Evolutionary conservation across 139 green algal genomes (phyloP).

Genomic region (Deuterostichococcus epilithicus): DNA sequence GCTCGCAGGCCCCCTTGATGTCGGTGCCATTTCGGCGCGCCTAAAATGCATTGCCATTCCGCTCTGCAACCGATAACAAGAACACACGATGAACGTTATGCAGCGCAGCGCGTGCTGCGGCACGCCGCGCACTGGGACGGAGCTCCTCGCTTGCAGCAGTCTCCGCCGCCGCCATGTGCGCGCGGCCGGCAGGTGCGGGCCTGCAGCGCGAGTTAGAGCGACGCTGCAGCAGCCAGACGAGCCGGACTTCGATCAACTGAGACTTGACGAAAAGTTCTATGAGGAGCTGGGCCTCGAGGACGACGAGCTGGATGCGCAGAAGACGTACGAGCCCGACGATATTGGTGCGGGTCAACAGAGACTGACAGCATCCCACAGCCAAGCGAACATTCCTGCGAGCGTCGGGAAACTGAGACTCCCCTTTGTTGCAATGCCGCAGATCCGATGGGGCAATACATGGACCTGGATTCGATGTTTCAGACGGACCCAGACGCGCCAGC

Average conservation of each 20-base stretch:
- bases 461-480: neutral
- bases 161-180: neutral
- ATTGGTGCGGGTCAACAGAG: neutral
- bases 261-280: neutral
- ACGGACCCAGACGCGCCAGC: neutral
- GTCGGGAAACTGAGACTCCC: no score
- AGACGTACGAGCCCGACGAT: neutral
- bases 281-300: neutral
- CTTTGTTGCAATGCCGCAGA: neutral
- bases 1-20: no score
- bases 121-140: no score
- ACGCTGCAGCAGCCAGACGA: neutral
- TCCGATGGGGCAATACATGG: neutral
- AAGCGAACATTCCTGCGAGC: no score
- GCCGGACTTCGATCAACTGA: neutral
- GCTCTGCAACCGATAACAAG: no score
- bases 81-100: no score
- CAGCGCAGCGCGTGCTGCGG: no score
- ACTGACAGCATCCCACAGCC: neutral
- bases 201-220: no score
- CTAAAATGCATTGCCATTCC: no score
- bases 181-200: no score
- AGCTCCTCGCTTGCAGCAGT: no score
- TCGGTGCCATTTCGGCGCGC: no score
- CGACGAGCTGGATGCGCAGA: neutral